Percentiles rank a stretch among this genome's conserved stretches.
These are phyloP conservation scores for Leucosporidium creatinivorum DNA, from an alignment of 768 basidiomycete species.

Conservation along the genomic window DNA sequence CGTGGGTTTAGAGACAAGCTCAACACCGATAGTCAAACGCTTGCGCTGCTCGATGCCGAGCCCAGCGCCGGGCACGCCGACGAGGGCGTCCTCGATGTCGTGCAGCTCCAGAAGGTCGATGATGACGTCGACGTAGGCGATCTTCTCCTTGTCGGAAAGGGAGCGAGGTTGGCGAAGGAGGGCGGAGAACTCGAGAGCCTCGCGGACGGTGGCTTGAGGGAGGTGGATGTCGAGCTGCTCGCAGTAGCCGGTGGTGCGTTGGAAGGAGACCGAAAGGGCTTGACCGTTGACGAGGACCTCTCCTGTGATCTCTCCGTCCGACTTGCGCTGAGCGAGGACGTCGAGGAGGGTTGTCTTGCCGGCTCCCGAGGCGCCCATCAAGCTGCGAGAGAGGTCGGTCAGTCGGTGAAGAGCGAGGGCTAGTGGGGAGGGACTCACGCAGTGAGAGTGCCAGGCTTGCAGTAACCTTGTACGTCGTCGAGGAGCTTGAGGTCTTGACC, in stretches of 20 bases:
- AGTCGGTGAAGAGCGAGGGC: no score
- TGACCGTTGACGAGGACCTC: slow-evolving; percentile 45
- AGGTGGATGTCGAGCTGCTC: slow-evolving; percentile 42
- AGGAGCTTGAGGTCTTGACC: slow-evolving; percentile 21
- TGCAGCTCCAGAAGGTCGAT: slow-evolving; percentile 44
- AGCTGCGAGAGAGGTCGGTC: slow-evolving; percentile 52
- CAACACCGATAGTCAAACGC: slow-evolving; percentile 42
- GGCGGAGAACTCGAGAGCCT: slow-evolving; percentile 45
- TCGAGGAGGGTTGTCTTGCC: slow-evolving; percentile 44
- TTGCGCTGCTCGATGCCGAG: slow-evolving; percentile 44
- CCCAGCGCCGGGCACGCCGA: slow-evolving; percentile 45
- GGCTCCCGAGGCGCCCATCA: slow-evolving; percentile 48
- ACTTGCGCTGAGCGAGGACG: slow-evolving; percentile 37
- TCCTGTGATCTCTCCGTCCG: slow-evolving; percentile 46
- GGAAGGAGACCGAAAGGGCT: slow-evolving; percentile 43
- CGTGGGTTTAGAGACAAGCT: slow-evolving; percentile 53
- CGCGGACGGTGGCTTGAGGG: slow-evolving; percentile 43
- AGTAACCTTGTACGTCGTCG: slow-evolving; percentile 42
- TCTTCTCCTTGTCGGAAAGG: slow-evolving; percentile 41
- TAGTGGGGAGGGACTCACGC: slow-evolving; percentile 34
- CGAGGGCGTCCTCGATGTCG: slow-evolving; percentile 45
- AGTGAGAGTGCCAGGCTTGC: slow-evolving; percentile 44
- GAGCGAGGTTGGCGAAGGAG: slow-evolving; percentile 43
- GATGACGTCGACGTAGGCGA: slow-evolving; percentile 43
- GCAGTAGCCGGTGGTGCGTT: slow-evolving; percentile 41